A percentile compares a stretch with the other conserved stretches of the same genome.
phyloP scores from a whole-genome alignment of 2,329 filamentous ascomycete species.

The Chrysosphaeria jannelii region DNA sequence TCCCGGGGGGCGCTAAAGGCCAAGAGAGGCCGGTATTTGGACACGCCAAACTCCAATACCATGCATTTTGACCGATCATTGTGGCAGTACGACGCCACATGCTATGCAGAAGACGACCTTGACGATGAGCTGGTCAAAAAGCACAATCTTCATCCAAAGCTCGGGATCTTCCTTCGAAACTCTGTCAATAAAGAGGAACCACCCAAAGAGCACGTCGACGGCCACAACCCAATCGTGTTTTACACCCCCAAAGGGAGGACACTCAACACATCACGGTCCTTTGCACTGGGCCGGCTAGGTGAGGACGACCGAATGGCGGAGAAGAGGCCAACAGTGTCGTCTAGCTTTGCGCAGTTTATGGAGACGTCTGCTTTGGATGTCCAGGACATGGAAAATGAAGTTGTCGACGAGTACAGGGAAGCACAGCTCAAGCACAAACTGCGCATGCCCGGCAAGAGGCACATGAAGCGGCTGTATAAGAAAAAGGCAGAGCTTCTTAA shows the following conservation, averaged over 20 bases:
- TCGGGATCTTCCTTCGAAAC: conserved; percentile 18
- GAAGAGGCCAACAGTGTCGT: conserved; percentile 4
- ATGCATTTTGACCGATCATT: conserved; percentile 23
- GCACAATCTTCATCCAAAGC: conserved; percentile 19
- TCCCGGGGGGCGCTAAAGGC: conserved; percentile 20
- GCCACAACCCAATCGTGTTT: conserved; percentile 17
- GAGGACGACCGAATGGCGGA: conserved; percentile 1
- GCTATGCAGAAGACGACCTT: conserved; percentile 17
- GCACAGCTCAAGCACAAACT: conserved; percentile 4
- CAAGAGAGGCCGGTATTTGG: conserved; percentile 21
- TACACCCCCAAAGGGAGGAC: conserved; percentile 17
- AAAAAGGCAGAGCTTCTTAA: too few relatives aligned
- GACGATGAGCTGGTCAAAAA: conserved; percentile 19
- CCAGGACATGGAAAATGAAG: conserved; percentile 4
- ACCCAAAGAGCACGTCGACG: conserved; percentile 12
- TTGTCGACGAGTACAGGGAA: conserved; percentile 4
- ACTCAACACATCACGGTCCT: conserved; percentile 16
- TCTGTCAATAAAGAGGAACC: conserved; percentile 16
- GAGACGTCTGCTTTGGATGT: conserved; percentile 6
- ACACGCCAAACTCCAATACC: conserved; percentile 20
- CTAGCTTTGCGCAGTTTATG: conserved; percentile 5
- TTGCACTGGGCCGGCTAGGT: conserved; percentile 7
- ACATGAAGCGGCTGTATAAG: too few relatives aligned
- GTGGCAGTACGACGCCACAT: conserved; percentile 20
- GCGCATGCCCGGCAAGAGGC: conserved; percentile 2